Base-by-base conservation (phyloP, 2,329 filamentous ascomycete species). In the Chaetomium sp. region DNA sequence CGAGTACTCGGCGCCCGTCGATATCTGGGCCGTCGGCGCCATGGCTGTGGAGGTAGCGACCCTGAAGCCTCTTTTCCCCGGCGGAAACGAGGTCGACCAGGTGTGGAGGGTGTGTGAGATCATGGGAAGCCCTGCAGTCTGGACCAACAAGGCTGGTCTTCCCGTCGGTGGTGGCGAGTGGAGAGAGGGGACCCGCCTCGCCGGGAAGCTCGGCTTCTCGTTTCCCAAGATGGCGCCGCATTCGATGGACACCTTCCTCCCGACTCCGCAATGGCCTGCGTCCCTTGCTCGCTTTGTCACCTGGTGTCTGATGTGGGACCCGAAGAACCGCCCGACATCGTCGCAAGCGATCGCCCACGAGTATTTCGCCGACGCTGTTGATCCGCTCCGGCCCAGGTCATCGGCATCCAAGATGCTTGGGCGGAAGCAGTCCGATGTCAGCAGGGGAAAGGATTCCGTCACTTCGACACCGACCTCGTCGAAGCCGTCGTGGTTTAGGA, bases 191-290 rank as follows among this genome's bases (percentile, higher is more conserved):
- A 93, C 93, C 54, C 87, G 92, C 67, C 82, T 99, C 65, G 95
- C 95, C 63, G 92, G 95, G 71, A 98, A 98, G 82, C 85, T 99
- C 68, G 95, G 95, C 63, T 99, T 99, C 78, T 97, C 95, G 0
- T 99, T 99, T 79, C 95, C 95, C 66, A 98, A 95, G 87, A 98
- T 99, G 95, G 94, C 95, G 25, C 95, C 95, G 58, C 95, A 98
- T 77, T 87, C 94, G 21, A 92, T 99, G 86, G 94, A 98, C 72
- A 96, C 92, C 5, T 95, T 98, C 70, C 83, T 99, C 8, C 92
- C 92, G 74, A 77, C 90, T 29, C 93, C 95, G 19, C 92, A 97
- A 74, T 99, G 95, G 95, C 95, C 95, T 6, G 80, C 89, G 1
- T 90, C 92, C 23, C 83, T 99, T 62, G 90, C 90, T 73, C 87